A percentile compares a stretch with the other conserved stretches of the same genome.
Evolutionary conservation across 2,329 filamentous ascomycete species (phyloP).

Genomic region (Zasmidium angulare): DNA sequence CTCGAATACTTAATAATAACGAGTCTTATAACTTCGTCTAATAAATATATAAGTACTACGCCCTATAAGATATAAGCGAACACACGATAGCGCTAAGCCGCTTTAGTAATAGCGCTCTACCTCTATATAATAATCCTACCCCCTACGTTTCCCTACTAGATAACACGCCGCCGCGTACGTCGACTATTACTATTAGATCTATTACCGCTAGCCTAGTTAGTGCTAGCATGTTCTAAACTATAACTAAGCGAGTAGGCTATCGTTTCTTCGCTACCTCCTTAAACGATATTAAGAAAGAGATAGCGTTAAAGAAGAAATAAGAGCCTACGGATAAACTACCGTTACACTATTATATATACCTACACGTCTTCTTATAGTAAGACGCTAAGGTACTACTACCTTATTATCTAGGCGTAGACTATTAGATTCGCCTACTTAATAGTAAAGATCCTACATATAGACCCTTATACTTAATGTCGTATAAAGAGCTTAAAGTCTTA

Average conservation of each 20-base stretch:
- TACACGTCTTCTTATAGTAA: not conserved
- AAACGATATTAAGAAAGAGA: not conserved
- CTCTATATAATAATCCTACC: no score
- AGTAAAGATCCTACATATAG: not conserved
- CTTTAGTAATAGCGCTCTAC: no score
- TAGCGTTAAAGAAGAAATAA: not conserved
- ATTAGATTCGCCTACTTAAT: constrained; percentile 7
- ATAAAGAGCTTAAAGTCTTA: constrained; percentile 5
- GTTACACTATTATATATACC: not conserved
- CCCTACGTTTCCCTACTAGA: no score
- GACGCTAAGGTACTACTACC: not conserved
- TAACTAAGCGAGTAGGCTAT: not conserved
- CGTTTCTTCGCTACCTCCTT: not conserved
- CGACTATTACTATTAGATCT: not conserved
- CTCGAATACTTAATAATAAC: not conserved
- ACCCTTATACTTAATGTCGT: constrained; percentile 3
- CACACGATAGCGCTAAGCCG: no score
- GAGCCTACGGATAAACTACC: not conserved
- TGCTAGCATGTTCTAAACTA: not conserved
- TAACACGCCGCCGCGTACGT: not conserved
- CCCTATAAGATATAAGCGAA: not conserved
- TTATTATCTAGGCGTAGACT: not conserved
- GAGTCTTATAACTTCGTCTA: not conserved
- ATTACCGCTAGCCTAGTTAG: not conserved
- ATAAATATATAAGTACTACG: not conserved